These are phyloP conservation scores for Pichia thaimueangensis DNA, from an alignment of 805 yeast species.

Conservation along the genomic window DNA sequence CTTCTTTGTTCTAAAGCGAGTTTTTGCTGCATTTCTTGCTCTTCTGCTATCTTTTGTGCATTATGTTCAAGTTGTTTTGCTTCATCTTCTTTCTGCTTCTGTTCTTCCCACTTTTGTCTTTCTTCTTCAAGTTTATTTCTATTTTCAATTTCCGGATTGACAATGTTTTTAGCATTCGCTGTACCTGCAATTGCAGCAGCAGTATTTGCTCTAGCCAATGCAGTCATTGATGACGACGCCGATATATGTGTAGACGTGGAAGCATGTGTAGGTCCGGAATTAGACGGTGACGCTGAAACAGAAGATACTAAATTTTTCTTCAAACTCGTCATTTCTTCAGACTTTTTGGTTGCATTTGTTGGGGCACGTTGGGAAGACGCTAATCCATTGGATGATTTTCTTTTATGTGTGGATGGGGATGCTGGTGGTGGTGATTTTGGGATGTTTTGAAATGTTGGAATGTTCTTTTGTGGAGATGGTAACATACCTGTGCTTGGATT, in stretches of 20 bases:
- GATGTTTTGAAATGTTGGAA: too few species aligned
- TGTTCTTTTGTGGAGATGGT: not conserved
- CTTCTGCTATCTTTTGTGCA: not conserved
- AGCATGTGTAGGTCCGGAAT: not conserved
- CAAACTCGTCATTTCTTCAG: slow-evolving; percentile 1
- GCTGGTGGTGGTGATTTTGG: too few species aligned
- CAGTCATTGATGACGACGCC: not conserved
- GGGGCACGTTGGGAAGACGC: slow-evolving; percentile 9
- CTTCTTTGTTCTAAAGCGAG: slow-evolving; percentile 1
- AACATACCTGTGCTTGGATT: too few species aligned
- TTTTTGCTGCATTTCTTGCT: slow-evolving; percentile 1
- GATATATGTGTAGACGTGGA: not conserved
- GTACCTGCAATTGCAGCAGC: slow-evolving; percentile 8
- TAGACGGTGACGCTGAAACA: too few species aligned
- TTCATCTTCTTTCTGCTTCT: slow-evolving; percentile 1
- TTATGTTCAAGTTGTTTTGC: not conserved
- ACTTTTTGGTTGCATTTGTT: slow-evolving; percentile 1
- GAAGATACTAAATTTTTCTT: slow-evolving; percentile 1
- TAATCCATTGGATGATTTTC: slow-evolving; percentile 1
- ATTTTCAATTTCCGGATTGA: slow-evolving; percentile 5
- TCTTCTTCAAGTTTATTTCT: slow-evolving; percentile 4
- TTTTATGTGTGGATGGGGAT: too few species aligned
- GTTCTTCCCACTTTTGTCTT: slow-evolving; percentile 4
- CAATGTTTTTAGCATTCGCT: slow-evolving; percentile 2
- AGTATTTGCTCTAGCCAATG: slow-evolving; percentile 1